phyloP scores from a whole-genome alignment of 306 rosid species.

The Glycyrrhiza uralensis region DNA sequence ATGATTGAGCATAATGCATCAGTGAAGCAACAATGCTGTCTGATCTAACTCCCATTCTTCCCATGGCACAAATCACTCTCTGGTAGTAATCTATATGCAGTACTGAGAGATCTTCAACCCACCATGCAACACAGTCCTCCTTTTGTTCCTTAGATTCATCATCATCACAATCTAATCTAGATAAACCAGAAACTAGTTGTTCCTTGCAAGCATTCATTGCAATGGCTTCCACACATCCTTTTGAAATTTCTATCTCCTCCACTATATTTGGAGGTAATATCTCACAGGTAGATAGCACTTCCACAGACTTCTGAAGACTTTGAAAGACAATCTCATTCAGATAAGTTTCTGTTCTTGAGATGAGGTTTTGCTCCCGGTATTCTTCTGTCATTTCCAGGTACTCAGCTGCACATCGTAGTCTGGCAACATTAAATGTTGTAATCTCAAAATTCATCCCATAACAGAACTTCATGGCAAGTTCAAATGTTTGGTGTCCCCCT shows the following conservation, averaged over 20 bases:
- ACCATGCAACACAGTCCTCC: constrained; percentile 59
- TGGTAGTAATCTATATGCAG: constrained; percentile 58
- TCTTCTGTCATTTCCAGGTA: constrained; percentile 84
- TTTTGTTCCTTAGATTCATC: constrained; percentile 54
- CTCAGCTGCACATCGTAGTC: constrained; percentile 71
- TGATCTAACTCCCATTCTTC: constrained; percentile 62
- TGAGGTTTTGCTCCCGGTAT: constrained; percentile 68
- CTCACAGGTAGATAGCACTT: constrained; percentile 66
- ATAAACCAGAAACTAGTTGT: constrained; percentile 62
- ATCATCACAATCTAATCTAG: constrained; percentile 46
- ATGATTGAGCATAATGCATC: constrained; percentile 79
- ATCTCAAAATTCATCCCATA: constrained; percentile 88
- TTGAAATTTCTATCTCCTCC: constrained; percentile 57
- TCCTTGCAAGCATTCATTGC: constrained; percentile 82
- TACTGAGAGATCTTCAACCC: constrained; percentile 74
- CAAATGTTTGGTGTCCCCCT: constrained; percentile 75
- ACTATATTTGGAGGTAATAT: constrained; percentile 44
- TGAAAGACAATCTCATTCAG: constrained; percentile 60
- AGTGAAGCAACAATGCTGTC: constrained; percentile 66
- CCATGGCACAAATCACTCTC: constrained; percentile 64
- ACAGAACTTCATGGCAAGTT: constrained; percentile 84
- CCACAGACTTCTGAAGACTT: constrained; percentile 66
- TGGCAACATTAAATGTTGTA: constrained; percentile 61
- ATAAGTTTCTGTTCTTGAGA: constrained; percentile 54
- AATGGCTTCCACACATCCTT: constrained; percentile 77